Percentiles rank a stretch among this genome's conserved stretches.
Evolutionary conservation across 768 basidiomycete genomes (phyloP).

Genomic region (Suillus clintonianus): DNA sequence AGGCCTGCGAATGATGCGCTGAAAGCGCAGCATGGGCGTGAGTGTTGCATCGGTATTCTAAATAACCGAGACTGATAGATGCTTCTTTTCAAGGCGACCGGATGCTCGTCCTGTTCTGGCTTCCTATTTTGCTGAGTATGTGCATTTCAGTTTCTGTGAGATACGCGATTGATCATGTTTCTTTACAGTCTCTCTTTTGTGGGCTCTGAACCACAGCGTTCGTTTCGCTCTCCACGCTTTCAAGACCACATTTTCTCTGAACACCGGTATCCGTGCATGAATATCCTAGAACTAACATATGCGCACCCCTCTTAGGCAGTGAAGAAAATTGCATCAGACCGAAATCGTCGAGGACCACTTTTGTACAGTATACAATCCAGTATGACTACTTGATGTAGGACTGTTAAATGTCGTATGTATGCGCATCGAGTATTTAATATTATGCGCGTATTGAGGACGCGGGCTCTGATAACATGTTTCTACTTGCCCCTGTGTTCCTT

Average conservation of each 20-base stretch:
- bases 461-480: constrained; percentile 19
- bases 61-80: constrained; percentile 9
- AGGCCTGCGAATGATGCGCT: constrained; percentile 49
- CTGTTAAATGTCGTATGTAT: not conserved
- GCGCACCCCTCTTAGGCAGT: not conserved
- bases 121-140: constrained; percentile 77
- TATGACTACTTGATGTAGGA: not conserved
- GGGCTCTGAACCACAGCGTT: constrained; percentile 58
- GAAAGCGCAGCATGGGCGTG: constrained; percentile 68
- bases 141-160: constrained; percentile 30
- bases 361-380: not conserved
- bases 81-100: constrained; percentile 60
- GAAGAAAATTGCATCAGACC: not conserved
- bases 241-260: constrained; percentile 49
- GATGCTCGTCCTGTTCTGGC: constrained; percentile 85
- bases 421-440: not conserved
- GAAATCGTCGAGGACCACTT: not conserved
- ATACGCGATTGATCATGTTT: constrained; percentile 8
- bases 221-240: constrained; percentile 53
- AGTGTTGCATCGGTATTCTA: constrained; percentile 13
- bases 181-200: constrained; percentile 56
- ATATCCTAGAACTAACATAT: not conserved
- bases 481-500: constrained; percentile 65
- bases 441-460: not conserved
- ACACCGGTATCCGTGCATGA: constrained; percentile 39